phyloP scores from a whole-genome alignment of 192 early-diverging fungal genomes.

The Coemansia sp. region DNA sequence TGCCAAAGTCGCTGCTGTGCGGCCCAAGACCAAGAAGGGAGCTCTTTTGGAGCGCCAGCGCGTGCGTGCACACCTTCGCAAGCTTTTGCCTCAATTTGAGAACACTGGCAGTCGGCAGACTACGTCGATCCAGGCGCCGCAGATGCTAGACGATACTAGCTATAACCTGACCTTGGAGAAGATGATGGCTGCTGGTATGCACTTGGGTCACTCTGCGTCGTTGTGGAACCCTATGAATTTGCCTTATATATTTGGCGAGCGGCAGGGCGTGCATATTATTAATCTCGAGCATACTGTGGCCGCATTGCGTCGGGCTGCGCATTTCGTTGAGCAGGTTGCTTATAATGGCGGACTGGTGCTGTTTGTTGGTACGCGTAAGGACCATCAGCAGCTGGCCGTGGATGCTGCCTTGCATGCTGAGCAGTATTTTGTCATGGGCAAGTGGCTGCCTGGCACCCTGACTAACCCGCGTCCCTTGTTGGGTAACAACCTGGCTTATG shows the following conservation, averaged over 20 bases:
- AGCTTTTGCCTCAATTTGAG: constrained; percentile 19
- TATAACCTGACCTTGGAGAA: constrained; percentile 64
- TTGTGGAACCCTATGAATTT: constrained; percentile 81
- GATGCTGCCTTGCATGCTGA: constrained; percentile 77
- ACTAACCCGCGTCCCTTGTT: constrained; percentile 68
- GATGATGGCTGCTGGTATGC: constrained; percentile 81
- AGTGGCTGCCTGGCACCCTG: constrained; percentile 88
- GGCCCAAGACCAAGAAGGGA: constrained; percentile 4
- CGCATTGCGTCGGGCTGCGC: constrained; percentile 78
- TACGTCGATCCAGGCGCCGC: not conserved
- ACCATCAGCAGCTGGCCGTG: constrained; percentile 66
- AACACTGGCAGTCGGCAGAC: constrained; percentile 16
- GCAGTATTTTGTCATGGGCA: constrained; percentile 76
- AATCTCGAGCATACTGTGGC: constrained; percentile 91
- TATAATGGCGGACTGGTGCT: constrained; percentile 78
- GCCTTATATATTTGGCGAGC: constrained; percentile 87
- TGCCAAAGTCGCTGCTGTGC: not conserved
- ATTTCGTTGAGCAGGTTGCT: constrained; percentile 71
- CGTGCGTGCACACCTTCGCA: constrained; percentile 18
- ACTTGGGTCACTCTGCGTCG: constrained; percentile 82
- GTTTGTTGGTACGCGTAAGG: constrained; percentile 83
- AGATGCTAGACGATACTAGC: constrained; percentile 15
- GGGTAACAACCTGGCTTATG: constrained; percentile 17
- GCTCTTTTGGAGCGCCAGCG: constrained; percentile 9
- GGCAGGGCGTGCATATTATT: constrained; percentile 90